Evolutionary conservation across 129 eudicot species (phyloP).

Genomic region (Lonicera japonica): DNA sequence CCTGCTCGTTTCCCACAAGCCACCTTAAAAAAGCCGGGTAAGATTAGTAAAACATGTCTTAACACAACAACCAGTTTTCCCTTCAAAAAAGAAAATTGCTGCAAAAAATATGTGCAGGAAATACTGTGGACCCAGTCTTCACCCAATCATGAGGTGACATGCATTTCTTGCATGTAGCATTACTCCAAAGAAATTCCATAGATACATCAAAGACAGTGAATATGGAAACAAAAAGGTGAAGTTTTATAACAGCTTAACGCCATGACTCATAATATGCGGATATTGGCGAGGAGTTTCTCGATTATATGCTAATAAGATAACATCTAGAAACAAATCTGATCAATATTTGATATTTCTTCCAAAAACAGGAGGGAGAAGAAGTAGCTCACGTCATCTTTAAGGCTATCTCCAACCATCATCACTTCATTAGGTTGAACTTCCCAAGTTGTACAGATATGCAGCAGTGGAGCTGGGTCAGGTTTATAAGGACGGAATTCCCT

Average conservation of each 20-base stretch:
- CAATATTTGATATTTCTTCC: not conserved
- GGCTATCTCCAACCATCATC: constrained; percentile 97
- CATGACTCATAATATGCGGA: too few relatives aligned
- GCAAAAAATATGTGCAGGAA: too few relatives aligned
- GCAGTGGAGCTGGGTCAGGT: constrained; percentile 93
- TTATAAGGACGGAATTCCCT: constrained; percentile 92
- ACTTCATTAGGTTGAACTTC: constrained; percentile 78
- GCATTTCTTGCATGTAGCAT: too few relatives aligned
- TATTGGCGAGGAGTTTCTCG: too few relatives aligned
- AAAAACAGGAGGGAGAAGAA: not conserved
- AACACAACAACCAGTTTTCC: not conserved
- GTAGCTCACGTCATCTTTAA: constrained; percentile 85
- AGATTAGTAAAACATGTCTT: not conserved
- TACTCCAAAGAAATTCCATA: not conserved
- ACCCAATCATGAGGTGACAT: too few relatives aligned
- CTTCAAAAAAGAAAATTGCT: not conserved
- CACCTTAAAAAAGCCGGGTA: constrained; percentile 42
- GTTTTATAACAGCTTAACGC: too few relatives aligned
- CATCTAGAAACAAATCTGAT: not conserved
- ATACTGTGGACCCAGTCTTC: too few relatives aligned
- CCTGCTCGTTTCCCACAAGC: constrained; percentile 99
- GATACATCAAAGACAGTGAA: not conserved
- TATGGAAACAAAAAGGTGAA: not conserved
- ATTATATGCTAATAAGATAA: not conserved
- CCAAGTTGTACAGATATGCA: constrained; percentile 90